These are phyloP conservation scores for Populus tomentosa DNA, from an alignment of 441 rosid genomes.

Conservation along the genomic window DNA sequence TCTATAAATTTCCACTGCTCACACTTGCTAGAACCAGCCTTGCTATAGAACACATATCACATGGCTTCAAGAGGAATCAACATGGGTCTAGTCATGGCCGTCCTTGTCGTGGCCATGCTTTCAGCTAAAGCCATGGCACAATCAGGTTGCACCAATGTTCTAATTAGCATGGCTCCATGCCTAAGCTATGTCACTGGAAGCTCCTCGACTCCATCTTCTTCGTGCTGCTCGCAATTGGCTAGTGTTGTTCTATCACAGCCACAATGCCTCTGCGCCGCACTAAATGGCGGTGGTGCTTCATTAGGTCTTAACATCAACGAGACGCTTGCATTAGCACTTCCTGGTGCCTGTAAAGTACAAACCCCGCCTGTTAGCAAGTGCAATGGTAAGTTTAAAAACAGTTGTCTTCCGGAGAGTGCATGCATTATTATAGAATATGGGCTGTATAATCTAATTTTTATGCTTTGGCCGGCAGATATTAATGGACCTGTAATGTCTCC, in stretches of 20 bases:
- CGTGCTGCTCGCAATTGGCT: slow-evolving; percentile 52
- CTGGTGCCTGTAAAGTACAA: slow-evolving; percentile 46
- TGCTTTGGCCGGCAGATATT: slow-evolving; percentile 13
- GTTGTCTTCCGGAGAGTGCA: not conserved
- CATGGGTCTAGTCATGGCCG: slow-evolving; percentile 11
- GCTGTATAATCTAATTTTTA: slow-evolving; percentile 8
- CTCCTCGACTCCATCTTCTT: slow-evolving; percentile 46
- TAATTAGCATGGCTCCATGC: slow-evolving; percentile 50
- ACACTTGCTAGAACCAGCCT: too few species aligned
- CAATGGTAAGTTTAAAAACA: slow-evolving; percentile 30
- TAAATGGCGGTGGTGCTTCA: slow-evolving; percentile 38
- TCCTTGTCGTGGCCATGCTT: slow-evolving; percentile 25
- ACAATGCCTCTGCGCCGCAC: slow-evolving; percentile 43
- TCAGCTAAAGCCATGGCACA: slow-evolving; percentile 40
- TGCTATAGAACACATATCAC: not conserved
- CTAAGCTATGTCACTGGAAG: slow-evolving; percentile 43
- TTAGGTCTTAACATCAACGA: slow-evolving; percentile 45
- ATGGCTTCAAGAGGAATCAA: slow-evolving; percentile 24
- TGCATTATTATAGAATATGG: not conserved
- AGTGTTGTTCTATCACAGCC: slow-evolving; percentile 45
- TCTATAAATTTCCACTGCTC: not conserved
- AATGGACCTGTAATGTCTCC: slow-evolving; percentile 14
- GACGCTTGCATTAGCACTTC: slow-evolving; percentile 56
- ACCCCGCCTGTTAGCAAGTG: slow-evolving; percentile 54
- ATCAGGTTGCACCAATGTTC: slow-evolving; percentile 43